Conservation (phyloP, 352 stramenopile species). For the Pythium diclinum region DNA sequence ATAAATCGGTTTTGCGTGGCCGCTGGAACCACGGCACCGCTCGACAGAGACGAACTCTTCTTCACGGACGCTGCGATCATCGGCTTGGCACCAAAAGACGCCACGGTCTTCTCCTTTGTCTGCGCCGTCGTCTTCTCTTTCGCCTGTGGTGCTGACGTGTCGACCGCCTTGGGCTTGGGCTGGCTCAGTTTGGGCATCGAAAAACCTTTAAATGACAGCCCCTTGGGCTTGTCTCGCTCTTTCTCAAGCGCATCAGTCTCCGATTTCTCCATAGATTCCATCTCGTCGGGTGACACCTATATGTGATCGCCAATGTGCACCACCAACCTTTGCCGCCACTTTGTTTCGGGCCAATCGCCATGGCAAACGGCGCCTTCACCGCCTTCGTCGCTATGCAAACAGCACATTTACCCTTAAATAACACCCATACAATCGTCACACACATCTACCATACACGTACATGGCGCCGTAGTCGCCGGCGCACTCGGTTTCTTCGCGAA, state of each 20-base stretch:
- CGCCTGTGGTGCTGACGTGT: background rate
- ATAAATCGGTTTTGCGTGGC: background rate
- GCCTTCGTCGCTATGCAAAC: background rate
- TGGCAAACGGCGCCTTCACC: slow-evolving; percentile 19
- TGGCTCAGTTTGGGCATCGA: slow-evolving; percentile 5
- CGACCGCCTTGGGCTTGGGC: background rate
- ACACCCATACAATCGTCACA: background rate
- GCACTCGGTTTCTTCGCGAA: slow-evolving; percentile 10
- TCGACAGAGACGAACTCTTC: background rate
- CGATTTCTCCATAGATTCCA: background rate
- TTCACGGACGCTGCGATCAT: background rate
- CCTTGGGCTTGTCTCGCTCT: slow-evolving; percentile 7
- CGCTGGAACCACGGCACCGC: background rate
- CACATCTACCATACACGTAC: background rate
- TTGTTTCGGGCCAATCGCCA: slow-evolving; percentile 5
- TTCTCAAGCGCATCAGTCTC: slow-evolving; percentile 11
- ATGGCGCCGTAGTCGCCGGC: background rate
- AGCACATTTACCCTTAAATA: background rate
- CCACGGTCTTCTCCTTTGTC: background rate
- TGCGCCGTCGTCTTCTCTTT: background rate
- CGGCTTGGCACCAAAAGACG: background rate
- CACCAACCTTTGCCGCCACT: slow-evolving; percentile 16
- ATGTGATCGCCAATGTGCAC: background rate
- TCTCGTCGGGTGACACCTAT: background rate
- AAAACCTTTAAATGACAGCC: background rate